Evolutionary conservation across 352 stramenopile genomes (phyloP).

Genomic region (Pilasporangium apinafurcum): DNA sequence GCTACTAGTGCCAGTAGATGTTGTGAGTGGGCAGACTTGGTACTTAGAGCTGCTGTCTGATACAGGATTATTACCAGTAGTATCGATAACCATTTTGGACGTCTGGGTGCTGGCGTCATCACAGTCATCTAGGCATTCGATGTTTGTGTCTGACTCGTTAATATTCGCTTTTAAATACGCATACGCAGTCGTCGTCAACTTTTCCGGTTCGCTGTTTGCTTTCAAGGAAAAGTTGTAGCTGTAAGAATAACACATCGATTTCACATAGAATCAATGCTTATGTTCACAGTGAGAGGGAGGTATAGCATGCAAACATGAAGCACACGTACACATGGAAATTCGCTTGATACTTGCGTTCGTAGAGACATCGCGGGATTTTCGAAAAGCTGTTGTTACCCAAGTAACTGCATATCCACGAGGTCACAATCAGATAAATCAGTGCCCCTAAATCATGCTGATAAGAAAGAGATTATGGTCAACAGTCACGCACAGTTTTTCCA

Average conservation of each 20-base stretch:
- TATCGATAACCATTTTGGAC: not conserved
- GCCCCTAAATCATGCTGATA: conserved; percentile 3
- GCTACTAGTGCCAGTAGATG: conserved; percentile 1
- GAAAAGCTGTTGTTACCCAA: conserved; percentile 12
- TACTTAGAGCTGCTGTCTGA: conserved; percentile 4
- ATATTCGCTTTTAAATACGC: no score
- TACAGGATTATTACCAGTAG: conserved; percentile 3
- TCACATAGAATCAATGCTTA: no score
- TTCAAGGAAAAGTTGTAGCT: not conserved
- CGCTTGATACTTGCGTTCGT: conserved; percentile 12
- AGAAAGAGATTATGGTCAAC: not conserved
- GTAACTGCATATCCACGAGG: conserved; percentile 6
- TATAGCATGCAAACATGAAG: not conserved
- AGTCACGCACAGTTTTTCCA: no score
- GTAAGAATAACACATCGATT: no score
- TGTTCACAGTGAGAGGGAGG: not conserved
- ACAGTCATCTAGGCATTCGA: no score
- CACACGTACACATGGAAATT: conserved; percentile 17
- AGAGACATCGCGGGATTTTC: conserved; percentile 19
- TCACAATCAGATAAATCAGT: not conserved
- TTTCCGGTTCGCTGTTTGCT: conserved; percentile 1
- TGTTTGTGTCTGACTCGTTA: no score
- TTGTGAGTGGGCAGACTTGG: conserved; percentile 12
- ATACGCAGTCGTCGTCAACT: conserved; percentile 1
- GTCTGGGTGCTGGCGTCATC: conserved; percentile 1